Evolutionary conservation across 208 protist species (phyloP), one percentile per base, ranked within the genome.

Genomic region (Leishmania lainsoni): DNA sequence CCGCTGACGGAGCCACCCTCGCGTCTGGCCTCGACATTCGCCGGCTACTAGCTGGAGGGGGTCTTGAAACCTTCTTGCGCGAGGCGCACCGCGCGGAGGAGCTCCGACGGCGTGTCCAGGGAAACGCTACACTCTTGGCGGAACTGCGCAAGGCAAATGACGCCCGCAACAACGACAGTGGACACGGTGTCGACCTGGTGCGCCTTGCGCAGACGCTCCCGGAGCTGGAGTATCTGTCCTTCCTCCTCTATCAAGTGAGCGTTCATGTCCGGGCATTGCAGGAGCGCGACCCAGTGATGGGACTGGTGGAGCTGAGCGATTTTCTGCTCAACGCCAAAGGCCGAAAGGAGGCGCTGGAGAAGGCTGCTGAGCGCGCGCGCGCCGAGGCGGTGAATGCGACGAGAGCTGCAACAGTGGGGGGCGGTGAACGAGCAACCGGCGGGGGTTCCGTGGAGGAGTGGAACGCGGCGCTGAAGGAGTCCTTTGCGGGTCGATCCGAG

Each of bases 291-390:
- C 59, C 76, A 4, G 29, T 61, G 3, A 32, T 75, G 45, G 81
- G 81, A 39, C 65, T 85, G 51, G 73, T 70, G 49, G 77, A 85
- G 71, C 77, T 85, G 51, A 79, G 81, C 59, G 68, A 85, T 69
- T 85, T 85, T 56, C 9, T 85, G 71, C 81, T 81, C 54, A 78
- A 81, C 72, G 72, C 54, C 32, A 78, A 75, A 65, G 81, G 81
- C 2, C 81, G 81, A 4, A 26, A 6, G 4, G 76, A 42, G 17
- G 81, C 81, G 48, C 77, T 85, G 81, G 63, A 79, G 77, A 73
- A 63, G 22, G 81, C 81, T 72, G 81, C 77, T 20, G 76, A 59
- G 72, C 58, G 59, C 10, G 81, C 72, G 56, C 71, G 71, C 39
- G 49, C 35, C 14, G 76, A 78, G 49, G 68, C 72, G 45, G 17